Base-by-base conservation (phyloP, 1,284 basidiomycete genomes). In the Anthracocystis panici-leucophaei region DNA sequence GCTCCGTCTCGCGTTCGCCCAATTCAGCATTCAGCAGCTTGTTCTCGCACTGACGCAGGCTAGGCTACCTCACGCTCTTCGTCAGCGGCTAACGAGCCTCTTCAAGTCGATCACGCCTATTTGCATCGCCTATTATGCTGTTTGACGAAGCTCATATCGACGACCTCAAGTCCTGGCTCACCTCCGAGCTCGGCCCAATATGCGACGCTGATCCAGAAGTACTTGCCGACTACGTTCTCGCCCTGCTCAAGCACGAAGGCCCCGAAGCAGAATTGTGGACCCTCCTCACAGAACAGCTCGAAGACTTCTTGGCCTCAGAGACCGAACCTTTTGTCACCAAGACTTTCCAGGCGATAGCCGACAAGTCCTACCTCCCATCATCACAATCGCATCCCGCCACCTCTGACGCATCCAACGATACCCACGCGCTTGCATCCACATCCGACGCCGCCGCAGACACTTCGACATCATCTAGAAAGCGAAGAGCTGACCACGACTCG, bases 151-250 rank as follows among this genome's bases (percentile, higher is more conserved):
- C 66, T 3, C 78, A 82, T 49, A 71, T 69, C 10, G 76, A 75
- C 41, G 70, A 80, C 31, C 68, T 82, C 55, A 82, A 82, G 62
- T 60, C 75, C 5, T 82, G 81, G 81, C 78, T 82, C 54, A 73
- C 79, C 25, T 57, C 79, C 2, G 78, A 80, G 60, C 73, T 82
- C n/a, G 79, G 69, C 51, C 79, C 79, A 31, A 82, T 81, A 88
- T 97, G 94, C 84, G 95, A 98, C 86, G 95, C 95, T 57, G 95
- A 97, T 85, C 95, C 95, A 25, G 91, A 92, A 35, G 94, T 95
- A 21, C 90, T 98, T 55, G 92, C 93, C 14, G 94, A 97, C 85
- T 98, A 97, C 85, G 92, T 97, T 77, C 89, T 97, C 53, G 95
- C 95, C n/a, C 88, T 98, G 57, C 88, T 97, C 63, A 94, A 94